A percentile compares a stretch with the other conserved stretches of the same genome.
These are phyloP conservation scores for Tanacetum coccineum DNA, from an alignment of 129 eudicot genomes.

Conservation along the genomic window DNA sequence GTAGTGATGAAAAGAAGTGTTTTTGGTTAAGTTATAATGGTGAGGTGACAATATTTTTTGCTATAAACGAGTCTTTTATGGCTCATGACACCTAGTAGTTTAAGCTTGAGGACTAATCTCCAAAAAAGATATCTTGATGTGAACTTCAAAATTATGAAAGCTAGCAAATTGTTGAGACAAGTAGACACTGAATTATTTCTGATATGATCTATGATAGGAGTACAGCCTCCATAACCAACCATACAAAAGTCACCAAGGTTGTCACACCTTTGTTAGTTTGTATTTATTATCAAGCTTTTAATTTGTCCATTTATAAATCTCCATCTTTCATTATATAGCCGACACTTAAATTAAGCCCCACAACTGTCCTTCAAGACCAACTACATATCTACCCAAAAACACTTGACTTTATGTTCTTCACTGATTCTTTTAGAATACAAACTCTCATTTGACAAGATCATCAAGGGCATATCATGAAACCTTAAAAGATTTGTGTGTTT, in stretches of 20 bases:
- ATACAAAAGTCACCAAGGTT: slow-evolving; percentile 20
- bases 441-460: not conserved
- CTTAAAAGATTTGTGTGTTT: not conserved
- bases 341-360: slow-evolving; percentile 5
- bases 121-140: not conserved
- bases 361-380: slow-evolving; percentile 17
- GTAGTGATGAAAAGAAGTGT: too few species aligned
- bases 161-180: not conserved
- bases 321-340: slow-evolving; percentile 21
- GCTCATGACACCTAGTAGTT: too few species aligned
- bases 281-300: slow-evolving; percentile 25
- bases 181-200: not conserved
- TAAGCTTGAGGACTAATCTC: not conserved
- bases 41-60: too few species aligned
- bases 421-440: not conserved
- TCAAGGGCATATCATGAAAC: not conserved
- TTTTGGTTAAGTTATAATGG: too few species aligned
- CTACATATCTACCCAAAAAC: slow-evolving; percentile 6
- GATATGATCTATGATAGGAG: not conserved
- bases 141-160: not conserved
- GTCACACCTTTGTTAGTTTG: slow-evolving; percentile 8
- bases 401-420: not conserved
- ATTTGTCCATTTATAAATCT: slow-evolving; percentile 16
- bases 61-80: too few species aligned
- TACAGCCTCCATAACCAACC: slow-evolving; percentile 17